Percentiles rank a stretch among this genome's conserved stretches.
Evolutionary conservation across 208 protist genomes (phyloP).

Genomic region (Crithidia fasciculata): DNA sequence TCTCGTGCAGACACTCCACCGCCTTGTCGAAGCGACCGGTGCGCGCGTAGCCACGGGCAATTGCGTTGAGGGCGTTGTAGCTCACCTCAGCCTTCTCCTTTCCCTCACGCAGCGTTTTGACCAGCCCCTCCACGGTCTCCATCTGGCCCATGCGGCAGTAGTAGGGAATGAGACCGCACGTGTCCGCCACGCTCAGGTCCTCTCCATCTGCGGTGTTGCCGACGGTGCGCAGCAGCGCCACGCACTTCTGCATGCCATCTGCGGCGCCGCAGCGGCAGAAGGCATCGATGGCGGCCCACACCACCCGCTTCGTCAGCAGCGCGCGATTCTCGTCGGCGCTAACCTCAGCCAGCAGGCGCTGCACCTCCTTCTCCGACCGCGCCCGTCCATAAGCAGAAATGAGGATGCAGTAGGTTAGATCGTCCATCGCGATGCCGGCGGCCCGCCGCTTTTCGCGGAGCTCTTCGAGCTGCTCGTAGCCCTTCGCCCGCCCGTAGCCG

Average conservation of each 20-base stretch:
- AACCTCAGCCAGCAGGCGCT: conserved; percentile 64
- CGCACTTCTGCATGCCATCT: conserved; percentile 60
- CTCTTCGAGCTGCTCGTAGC: conserved; percentile 81
- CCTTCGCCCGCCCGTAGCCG: conserved; percentile 76
- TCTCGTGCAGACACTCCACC: conserved; percentile 75
- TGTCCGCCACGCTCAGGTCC: conserved; percentile 42
- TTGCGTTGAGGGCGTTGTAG: conserved; percentile 82
- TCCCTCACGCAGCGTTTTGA: conserved; percentile 28
- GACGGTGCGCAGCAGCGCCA: conserved; percentile 40
- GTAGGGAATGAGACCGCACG: conserved; percentile 76
- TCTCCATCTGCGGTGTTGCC: not conserved
- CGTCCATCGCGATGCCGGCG: conserved; percentile 71
- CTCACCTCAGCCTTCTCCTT: conserved; percentile 43
- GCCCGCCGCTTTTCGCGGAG: conserved; percentile 57
- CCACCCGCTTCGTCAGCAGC: conserved; percentile 60
- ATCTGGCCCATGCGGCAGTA: conserved; percentile 83
- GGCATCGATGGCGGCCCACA: conserved; percentile 81
- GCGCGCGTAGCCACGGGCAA: conserved; percentile 77
- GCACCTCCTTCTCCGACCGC: conserved; percentile 67
- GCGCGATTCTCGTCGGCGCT: conserved; percentile 24
- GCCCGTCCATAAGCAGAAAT: conserved; percentile 74
- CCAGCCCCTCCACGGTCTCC: conserved; percentile 72
- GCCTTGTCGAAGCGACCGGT: conserved; percentile 86
- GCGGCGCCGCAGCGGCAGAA: conserved; percentile 80
- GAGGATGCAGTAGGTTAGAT: conserved; percentile 85